Evolutionary conservation across 331 rosid species (phyloP), one percentile per base, ranked within the genome.

Genomic region (Prunus yedoensis): DNA sequence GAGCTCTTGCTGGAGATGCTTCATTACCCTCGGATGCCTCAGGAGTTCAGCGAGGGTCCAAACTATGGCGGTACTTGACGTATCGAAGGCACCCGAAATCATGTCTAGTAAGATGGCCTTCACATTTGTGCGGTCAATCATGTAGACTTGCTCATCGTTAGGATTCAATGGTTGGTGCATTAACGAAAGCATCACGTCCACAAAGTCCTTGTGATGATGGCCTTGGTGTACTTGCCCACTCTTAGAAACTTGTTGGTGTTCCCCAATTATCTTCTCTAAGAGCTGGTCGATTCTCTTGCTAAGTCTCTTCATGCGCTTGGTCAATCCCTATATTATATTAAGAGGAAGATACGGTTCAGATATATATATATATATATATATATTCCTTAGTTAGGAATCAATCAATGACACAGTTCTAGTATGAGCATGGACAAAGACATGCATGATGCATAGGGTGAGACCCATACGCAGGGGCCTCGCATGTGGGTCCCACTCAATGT

Each of bases 31-130:
- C 8, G 86, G 90, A 43, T 89, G 70, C 28, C 71, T 78, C 6
- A 87, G 4, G 28, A 85, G 87, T 20, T 83, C 86, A 0, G 89
- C 64, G 9, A 85, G 30, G 4, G 79, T 81, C 90, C 91, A 87
- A 1, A 50, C 72, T 17, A 78, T 11, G 0, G 43, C 14, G 0
- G 66, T 15, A 2, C 73, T 41, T 15, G 90, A 32, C 0, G 87
- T 79, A 0, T 85, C 85, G 10, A 58, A 30, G 56, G 87, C 32
- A 3, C 41, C 90, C 0, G 15, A 53, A 3, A 85, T 35, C 68
- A 87, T 66, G 16, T 89, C 89, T 0, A 83, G 3, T 20, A 83
- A 1, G 61, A 85, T 67, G 21, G 81, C 83, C 50, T 84, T 86
- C 52, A 81, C 69, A 70, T 75, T 68, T 1, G 66, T 63, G 66